Percentiles rank a stretch among this genome's conserved stretches.
These are phyloP conservation scores for Rhodotorula kratochvilovae DNA, from an alignment of 768 basidiomycete species.

Conservation along the genomic window DNA sequence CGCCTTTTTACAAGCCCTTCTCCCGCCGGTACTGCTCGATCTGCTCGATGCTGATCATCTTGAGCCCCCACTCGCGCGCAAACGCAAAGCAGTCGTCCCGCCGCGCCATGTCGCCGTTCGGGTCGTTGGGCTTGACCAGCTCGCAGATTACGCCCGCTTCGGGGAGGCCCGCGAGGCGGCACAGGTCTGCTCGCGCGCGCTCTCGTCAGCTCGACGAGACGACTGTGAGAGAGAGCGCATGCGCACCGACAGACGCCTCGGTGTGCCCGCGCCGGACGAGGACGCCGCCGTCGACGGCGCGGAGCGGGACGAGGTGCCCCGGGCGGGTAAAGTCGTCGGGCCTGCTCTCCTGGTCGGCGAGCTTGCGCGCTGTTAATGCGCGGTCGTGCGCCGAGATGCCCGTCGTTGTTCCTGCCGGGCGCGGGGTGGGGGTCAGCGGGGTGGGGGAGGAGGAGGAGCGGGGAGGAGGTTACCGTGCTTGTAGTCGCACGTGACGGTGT, in stretches of 20 bases:
- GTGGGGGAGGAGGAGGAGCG: background rate
- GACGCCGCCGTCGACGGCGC: slow-evolving; percentile 78
- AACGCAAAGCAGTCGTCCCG: slow-evolving; percentile 88
- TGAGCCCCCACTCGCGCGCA: slow-evolving; percentile 80
- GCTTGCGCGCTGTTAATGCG: slow-evolving; percentile 73
- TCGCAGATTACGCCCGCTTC: slow-evolving; percentile 85
- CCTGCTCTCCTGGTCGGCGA: slow-evolving; percentile 57
- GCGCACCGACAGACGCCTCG: slow-evolving; percentile 65
- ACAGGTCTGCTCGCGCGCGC: slow-evolving; percentile 59
- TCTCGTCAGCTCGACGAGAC: background rate
- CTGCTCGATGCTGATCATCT: slow-evolving; percentile 86
- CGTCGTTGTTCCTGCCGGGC: slow-evolving; percentile 70
- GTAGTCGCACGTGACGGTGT: slow-evolving; percentile 93
- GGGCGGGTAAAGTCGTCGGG: slow-evolving; percentile 80
- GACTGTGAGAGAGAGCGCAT: background rate
- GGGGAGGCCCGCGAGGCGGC: slow-evolving; percentile 64
- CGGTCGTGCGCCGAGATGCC: slow-evolving; percentile 97
- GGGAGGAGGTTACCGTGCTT: slow-evolving; percentile 59
- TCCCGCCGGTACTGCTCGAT: slow-evolving; percentile 48
- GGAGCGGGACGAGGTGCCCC: slow-evolving; percentile 90
- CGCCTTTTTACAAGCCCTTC: slow-evolving; percentile 5
- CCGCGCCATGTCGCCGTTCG: slow-evolving; percentile 84
- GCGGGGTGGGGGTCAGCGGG: background rate
- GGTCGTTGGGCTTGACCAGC: slow-evolving; percentile 81
- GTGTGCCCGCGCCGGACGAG: slow-evolving; percentile 88